Percentiles rank a stretch among this genome's conserved stretches.
Conservation (phyloP, 306 rosid genomes). For the Pyrus pyrifolia region DNA sequence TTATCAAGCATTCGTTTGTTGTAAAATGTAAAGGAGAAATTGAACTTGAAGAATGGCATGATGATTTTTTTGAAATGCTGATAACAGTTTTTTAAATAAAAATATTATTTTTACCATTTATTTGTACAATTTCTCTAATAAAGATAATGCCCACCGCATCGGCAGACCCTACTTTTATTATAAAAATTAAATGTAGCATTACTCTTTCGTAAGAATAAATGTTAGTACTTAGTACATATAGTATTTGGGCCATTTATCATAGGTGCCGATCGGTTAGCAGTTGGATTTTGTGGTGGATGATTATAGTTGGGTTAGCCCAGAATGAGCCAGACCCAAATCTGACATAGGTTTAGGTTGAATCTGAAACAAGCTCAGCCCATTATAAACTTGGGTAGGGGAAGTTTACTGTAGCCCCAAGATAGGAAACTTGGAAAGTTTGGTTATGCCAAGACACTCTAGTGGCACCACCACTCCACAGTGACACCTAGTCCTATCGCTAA, state of each 20-base stretch:
- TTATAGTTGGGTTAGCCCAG: not conserved
- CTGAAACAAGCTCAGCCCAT: not conserved
- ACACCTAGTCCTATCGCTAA: no score
- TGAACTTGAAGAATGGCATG: not conserved
- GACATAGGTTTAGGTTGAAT: not conserved
- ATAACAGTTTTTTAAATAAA: no score
- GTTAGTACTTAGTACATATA: not conserved
- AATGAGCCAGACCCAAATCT: not conserved
- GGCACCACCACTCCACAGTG: no score
- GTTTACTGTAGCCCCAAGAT: not conserved
- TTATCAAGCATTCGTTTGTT: not conserved
- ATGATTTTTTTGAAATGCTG: not conserved
- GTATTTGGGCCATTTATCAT: not conserved
- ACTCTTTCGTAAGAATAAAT: no score
- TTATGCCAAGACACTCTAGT: no score
- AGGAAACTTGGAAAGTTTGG: no score
- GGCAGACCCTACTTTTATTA: no score
- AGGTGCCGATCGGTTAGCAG: not conserved
- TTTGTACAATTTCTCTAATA: no score
- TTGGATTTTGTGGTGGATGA: not conserved
- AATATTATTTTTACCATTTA: no score
- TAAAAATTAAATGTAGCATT: no score
- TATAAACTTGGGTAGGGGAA: not conserved
- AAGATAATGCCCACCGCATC: accelerated
- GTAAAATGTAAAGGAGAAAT: not conserved